Conservation (phyloP, 768 basidiomycete genomes). For the Pisolithus microcarpus region DNA sequence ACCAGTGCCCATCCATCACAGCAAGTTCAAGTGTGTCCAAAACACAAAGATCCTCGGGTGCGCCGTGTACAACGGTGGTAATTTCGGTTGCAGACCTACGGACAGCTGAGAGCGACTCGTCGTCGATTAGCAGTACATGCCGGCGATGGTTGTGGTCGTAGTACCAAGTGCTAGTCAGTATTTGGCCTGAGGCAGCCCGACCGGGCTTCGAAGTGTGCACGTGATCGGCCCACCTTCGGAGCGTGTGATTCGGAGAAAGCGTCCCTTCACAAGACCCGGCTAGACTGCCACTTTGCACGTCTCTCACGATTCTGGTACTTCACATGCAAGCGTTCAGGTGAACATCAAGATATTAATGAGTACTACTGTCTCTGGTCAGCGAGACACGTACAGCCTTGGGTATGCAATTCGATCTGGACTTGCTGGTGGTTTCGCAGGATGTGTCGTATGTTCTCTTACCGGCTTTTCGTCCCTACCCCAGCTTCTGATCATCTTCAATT, state of each 20-base stretch:
- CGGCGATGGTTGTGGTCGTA: no score
- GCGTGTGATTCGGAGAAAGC: background rate
- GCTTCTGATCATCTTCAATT: constrained; percentile 3
- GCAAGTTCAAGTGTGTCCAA: no score
- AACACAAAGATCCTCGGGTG: no score
- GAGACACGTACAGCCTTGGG: constrained; percentile 49
- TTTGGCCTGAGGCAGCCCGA: no score
- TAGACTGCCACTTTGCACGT: background rate
- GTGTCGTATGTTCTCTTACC: constrained; percentile 59
- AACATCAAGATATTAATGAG: constrained; percentile 23
- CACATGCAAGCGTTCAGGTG: constrained; percentile 5
- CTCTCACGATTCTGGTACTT: background rate
- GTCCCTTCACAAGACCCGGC: background rate
- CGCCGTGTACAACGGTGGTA: no score
- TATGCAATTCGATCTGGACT: constrained; percentile 76
- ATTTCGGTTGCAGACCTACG: no score
- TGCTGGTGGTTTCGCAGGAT: constrained; percentile 91
- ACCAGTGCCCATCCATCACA: no score
- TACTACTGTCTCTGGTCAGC: constrained; percentile 28
- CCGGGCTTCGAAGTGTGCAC: no score
- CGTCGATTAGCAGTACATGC: no score
- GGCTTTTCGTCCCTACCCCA: background rate
- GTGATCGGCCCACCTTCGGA: no score
- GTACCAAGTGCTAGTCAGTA: no score
- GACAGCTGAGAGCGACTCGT: no score